These are phyloP conservation scores for Diaporthe caulivora DNA, from an alignment of 2,329 filamentous ascomycete species.

Conservation along the genomic window DNA sequence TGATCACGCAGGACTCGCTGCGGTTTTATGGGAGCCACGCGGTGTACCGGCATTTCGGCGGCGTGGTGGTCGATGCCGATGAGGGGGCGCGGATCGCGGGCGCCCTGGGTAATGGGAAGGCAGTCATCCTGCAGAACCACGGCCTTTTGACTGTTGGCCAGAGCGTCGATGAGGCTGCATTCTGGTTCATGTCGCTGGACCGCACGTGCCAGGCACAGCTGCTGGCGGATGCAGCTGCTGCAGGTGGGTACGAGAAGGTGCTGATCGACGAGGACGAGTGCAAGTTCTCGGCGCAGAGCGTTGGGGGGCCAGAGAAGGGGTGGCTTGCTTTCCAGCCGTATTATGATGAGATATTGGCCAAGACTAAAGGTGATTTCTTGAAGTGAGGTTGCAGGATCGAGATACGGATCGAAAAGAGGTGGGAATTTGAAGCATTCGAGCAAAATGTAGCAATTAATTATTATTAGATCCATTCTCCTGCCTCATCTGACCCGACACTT, in stretches of 20 bases:
- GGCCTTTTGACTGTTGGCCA: constrained; percentile 76
- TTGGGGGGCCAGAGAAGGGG: constrained; percentile 62
- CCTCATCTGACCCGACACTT: too few relatives aligned
- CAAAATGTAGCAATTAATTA: too few relatives aligned
- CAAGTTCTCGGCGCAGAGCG: constrained; percentile 43
- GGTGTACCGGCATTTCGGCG: constrained; percentile 70
- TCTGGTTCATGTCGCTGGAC: constrained; percentile 76
- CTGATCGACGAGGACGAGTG: constrained; percentile 53
- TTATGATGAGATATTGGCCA: constrained; percentile 65
- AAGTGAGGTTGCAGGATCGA: constrained; percentile 40
- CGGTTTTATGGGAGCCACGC: constrained; percentile 75
- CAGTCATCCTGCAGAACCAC: constrained; percentile 76
- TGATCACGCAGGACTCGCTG: constrained; percentile 75
- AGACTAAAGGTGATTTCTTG: constrained; percentile 62
- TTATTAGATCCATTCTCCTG: too few relatives aligned
- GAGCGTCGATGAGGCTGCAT: constrained; percentile 81
- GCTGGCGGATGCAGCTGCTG: constrained; percentile 69
- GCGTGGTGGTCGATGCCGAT: constrained; percentile 67
- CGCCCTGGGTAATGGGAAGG: constrained; percentile 72
- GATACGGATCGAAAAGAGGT: not conserved
- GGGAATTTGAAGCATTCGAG: too few relatives aligned
- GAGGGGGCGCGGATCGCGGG: constrained; percentile 74
- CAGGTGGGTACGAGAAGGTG: constrained; percentile 49
- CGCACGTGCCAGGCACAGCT: constrained; percentile 74
- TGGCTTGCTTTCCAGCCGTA: constrained; percentile 66